Evolutionary conservation across 208 protist species (phyloP).

Genomic region (Trypanosoma theileri): DNA sequence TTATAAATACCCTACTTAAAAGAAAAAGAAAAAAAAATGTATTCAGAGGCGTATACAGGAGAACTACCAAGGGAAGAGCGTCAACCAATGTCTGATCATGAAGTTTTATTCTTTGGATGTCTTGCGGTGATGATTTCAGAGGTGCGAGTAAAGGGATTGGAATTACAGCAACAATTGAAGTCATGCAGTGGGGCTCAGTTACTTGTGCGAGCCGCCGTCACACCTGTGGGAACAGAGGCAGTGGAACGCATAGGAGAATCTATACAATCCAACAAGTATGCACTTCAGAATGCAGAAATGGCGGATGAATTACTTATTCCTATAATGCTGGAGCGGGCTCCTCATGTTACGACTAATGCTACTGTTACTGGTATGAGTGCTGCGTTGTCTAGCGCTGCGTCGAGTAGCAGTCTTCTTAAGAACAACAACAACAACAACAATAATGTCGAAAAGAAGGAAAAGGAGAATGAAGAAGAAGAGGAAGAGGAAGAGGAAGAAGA

Average conservation of each 20-base stretch:
- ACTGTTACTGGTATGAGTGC: background rate
- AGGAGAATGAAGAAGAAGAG: background rate
- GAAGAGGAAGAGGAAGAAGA: conserved; percentile 1
- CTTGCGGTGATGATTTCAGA: conserved; percentile 53
- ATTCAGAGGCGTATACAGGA: background rate
- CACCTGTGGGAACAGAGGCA: conserved; percentile 24
- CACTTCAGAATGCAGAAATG: conserved; percentile 11
- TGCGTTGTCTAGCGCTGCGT: background rate
- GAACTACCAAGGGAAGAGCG: background rate
- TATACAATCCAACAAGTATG: conserved; percentile 30
- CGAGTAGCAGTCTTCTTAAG: background rate
- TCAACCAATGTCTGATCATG: conserved; percentile 21
- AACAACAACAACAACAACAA: background rate
- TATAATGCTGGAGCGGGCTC: conserved; percentile 55
- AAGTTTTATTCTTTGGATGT: conserved; percentile 70
- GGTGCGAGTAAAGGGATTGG: conserved; percentile 43
- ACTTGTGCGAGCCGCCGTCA: conserved; percentile 37
- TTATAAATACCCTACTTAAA: conserved; percentile 8
- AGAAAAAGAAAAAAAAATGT: background rate
- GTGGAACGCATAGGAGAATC: conserved; percentile 51
- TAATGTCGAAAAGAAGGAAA: conserved; percentile 20
- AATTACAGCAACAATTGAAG: conserved; percentile 35
- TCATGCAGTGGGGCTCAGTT: conserved; percentile 34
- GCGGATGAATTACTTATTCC: conserved; percentile 42
- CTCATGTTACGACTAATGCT: background rate